These are phyloP conservation scores for Eragrostis nindensis DNA, from an alignment of 176 grass and related monocot genomes.

Conservation along the genomic window DNA sequence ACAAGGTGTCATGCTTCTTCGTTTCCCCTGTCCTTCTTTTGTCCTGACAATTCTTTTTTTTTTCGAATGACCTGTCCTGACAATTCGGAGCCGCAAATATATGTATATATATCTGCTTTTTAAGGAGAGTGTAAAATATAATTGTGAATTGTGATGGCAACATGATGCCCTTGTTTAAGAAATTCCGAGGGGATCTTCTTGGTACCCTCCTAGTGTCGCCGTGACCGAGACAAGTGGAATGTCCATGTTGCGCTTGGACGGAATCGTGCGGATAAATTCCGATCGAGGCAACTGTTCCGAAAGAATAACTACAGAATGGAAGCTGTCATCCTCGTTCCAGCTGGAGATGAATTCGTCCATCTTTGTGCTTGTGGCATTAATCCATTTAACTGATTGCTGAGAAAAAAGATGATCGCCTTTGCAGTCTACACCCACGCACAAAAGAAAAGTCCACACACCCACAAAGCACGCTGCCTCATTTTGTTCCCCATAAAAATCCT, in stretches of 20 bases:
- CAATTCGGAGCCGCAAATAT: neutral
- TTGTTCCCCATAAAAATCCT: no score
- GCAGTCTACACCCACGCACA: no score
- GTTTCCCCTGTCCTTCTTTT: neutral
- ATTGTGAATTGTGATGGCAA: neutral
- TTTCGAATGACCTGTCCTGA: no score
- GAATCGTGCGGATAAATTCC: slow-evolving; percentile 32
- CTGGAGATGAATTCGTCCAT: slow-evolving; percentile 11
- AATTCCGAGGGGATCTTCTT: neutral
- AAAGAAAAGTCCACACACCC: no score
- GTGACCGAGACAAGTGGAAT: slow-evolving; percentile 28
- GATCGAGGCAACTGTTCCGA: slow-evolving; percentile 29
- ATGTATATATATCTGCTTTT: neutral
- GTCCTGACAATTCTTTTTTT: no score
- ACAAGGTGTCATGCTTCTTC: neutral
- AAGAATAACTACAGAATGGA: neutral
- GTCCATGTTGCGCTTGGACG: slow-evolving; percentile 6
- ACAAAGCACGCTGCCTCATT: no score
- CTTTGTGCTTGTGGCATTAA: neutral
- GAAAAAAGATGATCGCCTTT: no score
- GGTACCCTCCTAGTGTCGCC: neutral
- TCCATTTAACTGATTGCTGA: no score
- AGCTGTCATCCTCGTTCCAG: slow-evolving; percentile 20
- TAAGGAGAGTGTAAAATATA: neutral
- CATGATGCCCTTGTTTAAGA: neutral